Evolutionary conservation across 331 rosid genomes (phyloP).

Genomic region (Phaseolus coccineus): DNA sequence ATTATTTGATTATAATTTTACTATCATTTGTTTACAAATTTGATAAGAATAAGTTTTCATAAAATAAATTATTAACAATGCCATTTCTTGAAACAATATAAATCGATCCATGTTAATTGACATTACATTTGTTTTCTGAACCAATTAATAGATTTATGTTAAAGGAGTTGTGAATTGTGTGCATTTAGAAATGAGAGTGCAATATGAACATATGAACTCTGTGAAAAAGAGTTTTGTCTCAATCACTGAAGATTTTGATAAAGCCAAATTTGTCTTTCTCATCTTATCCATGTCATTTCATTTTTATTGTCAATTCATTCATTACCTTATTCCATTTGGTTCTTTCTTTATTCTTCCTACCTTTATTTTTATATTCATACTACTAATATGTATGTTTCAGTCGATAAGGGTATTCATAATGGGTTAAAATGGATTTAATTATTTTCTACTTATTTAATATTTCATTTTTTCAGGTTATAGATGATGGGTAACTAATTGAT

Average conservation of each 20-base stretch:
- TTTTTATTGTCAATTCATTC: neutral
- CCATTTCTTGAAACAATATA: too few species aligned
- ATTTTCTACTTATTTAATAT: too few species aligned
- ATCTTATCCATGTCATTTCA: neutral
- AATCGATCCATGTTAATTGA: too few species aligned
- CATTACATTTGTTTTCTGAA: too few species aligned
- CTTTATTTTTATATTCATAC: neutral
- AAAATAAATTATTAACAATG: too few species aligned
- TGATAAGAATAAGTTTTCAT: too few species aligned
- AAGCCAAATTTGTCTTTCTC: constrained; percentile 6
- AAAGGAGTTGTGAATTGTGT: neutral
- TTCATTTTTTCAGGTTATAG: too few species aligned
- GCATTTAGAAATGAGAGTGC: neutral
- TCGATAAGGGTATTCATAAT: neutral
- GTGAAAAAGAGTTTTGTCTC: neutral
- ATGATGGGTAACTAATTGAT: too few species aligned
- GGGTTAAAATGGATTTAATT: too few species aligned
- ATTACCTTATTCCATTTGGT: neutral
- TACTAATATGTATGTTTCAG: neutral
- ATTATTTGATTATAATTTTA: too few species aligned
- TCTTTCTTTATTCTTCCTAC: neutral
- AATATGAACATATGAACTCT: neutral
- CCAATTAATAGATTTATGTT: too few species aligned
- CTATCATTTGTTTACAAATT: too few species aligned
- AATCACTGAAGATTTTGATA: neutral